Conservation (phyloP, 2,329 filamentous ascomycete species). For the Escovopsis sp. region DNA sequence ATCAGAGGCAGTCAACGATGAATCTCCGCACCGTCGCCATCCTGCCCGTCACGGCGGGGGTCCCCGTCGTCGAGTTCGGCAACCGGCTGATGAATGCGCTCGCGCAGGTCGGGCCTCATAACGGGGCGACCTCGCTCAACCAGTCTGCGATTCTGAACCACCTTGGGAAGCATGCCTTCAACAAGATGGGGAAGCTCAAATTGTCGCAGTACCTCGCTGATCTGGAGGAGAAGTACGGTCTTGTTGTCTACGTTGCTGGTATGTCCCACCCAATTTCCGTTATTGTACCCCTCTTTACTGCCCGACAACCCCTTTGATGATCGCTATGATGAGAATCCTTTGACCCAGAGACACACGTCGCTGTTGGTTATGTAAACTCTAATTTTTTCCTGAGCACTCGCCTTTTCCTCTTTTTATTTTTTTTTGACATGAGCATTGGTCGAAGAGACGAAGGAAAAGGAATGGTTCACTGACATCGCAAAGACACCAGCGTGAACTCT, state of each 20-base stretch:
- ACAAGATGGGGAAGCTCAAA: conserved; percentile 91
- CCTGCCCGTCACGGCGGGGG: conserved; percentile 75
- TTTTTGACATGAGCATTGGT: conserved; percentile 2
- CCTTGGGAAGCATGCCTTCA: conserved; percentile 89
- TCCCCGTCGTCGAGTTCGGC: conserved; percentile 92
- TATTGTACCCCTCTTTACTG: neutral
- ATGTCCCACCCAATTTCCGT: conserved; percentile 15
- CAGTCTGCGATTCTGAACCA: conserved; percentile 91
- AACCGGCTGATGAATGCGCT: conserved; percentile 75
- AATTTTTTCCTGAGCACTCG: conserved; percentile 48
- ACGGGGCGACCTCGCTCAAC: conserved; percentile 82
- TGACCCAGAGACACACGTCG: conserved; percentile 34
- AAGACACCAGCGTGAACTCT: conserved; percentile 93
- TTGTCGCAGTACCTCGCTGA: conserved; percentile 92
- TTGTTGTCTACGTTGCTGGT: conserved; percentile 86
- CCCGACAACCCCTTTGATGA: neutral
- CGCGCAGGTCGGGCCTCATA: conserved; percentile 73
- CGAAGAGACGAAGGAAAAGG: neutral
- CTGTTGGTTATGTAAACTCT: conserved; percentile 46
- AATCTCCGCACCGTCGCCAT: conserved; percentile 90
- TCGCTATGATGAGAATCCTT: conserved; percentile 36
- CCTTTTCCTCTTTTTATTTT: conserved; percentile 2
- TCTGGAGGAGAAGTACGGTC: conserved; percentile 88
- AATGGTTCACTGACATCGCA: conserved; percentile 14
- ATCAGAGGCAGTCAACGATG: conserved; percentile 64